Base-by-base conservation (phyloP, 768 basidiomycete genomes). In the Ramaria rubella region DNA sequence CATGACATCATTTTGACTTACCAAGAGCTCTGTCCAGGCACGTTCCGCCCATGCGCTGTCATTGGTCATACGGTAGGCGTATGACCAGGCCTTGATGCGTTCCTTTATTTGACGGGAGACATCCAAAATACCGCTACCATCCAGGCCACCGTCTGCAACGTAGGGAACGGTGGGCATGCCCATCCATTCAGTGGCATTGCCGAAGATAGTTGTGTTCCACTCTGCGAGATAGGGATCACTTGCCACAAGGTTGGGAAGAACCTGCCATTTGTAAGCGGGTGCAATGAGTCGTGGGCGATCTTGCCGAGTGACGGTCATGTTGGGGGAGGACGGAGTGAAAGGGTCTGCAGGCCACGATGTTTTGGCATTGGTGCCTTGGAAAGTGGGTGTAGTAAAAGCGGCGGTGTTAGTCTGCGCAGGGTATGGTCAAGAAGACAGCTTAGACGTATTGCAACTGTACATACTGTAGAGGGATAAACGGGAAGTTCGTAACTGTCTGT, bases 261-360 rank as follows among this genome's bases (percentile, higher is more conserved):
- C 89, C 15, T 77, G 69, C 95, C 96, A 98, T 71, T 92, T 94
- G 79, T 93, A 94, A 9, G 78, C 63, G 23, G 95, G 93, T 15
- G 95, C 96, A 62, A 96, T 86, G 49, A 99, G 78, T 43, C 90
- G 87, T 24, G 96, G 96, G 59, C 94, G 87, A 65, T 90, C 86
- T 8, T 83, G 63, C 44, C 92, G 86, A 31, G 85, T 75, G 49
- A 68, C 70, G 34, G 83, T 82, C n/a, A 79, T 76, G 40, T 68
- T 68, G 9, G 90, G 85, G 61, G 69, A 83, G 34, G 80, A 65
- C 19, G 92, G 87, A 43, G 81, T 67, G 68, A 85, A 90, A 5
- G 89, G 66, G 68, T 98, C 95, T 48, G 73, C 62, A 3, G 92
- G 93, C 94, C 94, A 97, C n/a, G n/a, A n/a, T 5, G 81, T 69